phyloP scores from a whole-genome alignment of 345 rosid genomes.

The Noccaea caerulescens region DNA sequence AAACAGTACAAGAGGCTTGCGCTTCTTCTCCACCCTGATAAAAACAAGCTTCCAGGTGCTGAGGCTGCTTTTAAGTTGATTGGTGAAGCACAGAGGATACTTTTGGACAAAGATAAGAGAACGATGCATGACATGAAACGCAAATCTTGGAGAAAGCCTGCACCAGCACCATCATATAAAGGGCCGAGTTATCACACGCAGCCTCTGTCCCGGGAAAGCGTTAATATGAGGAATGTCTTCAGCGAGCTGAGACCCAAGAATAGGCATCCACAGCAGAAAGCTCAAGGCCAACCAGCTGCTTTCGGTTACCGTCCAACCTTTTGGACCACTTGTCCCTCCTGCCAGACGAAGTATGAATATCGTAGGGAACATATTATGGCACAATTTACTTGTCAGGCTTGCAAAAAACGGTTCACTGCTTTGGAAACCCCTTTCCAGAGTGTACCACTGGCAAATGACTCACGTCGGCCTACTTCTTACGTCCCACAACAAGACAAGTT shows the following conservation, averaged over 20 bases:
- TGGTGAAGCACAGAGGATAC: conserved; percentile 90
- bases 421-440: conserved; percentile 49
- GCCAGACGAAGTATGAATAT: conserved; percentile 57
- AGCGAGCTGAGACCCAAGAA: conserved; percentile 44
- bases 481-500: conserved; percentile 51
- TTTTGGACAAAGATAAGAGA: conserved; percentile 68
- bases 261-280: conserved; percentile 47
- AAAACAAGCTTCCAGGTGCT: conserved; percentile 90
- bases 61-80: conserved; percentile 93
- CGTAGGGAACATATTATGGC: conserved; percentile 46
- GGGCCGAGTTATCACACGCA: conserved; percentile 42
- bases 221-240: conserved; percentile 38
- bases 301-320: conserved; percentile 51
- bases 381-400: conserved; percentile 54
- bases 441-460: conserved; percentile 41
- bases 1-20: conserved; percentile 90
- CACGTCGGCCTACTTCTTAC: conserved; percentile 40
- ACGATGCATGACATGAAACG: conserved; percentile 60
- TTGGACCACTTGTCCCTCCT: conserved; percentile 81
- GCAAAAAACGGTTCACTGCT: conserved; percentile 63
- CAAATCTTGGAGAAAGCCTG: conserved; percentile 37
- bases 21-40: conserved; percentile 92
- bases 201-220: neutral
- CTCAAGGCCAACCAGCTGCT: conserved; percentile 50
- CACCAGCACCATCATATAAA: conserved; percentile 40